Percentiles rank a stretch among this genome's conserved stretches.
Conservation (phyloP, 2,329 filamentous ascomycete species). For the Aspergillus eucalypticola region DNA sequence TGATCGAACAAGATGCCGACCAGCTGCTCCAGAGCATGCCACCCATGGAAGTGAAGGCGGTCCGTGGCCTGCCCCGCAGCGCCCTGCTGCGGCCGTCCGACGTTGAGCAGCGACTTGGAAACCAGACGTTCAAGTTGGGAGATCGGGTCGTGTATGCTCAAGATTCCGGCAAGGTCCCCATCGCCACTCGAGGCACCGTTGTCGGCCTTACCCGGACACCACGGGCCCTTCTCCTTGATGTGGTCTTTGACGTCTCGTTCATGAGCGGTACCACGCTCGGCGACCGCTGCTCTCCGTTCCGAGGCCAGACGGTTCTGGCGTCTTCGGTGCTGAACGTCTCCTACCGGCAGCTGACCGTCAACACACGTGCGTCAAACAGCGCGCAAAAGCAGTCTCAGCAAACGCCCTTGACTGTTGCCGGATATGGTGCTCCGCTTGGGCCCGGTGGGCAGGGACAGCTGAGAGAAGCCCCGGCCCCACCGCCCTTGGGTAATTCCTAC, state of each 20-base stretch:
- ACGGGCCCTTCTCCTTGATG: constrained; percentile 78
- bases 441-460: constrained; percentile 63
- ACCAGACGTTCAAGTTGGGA: constrained; percentile 79
- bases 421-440: constrained; percentile 58
- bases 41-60: constrained; percentile 63
- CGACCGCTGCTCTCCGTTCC: constrained; percentile 87
- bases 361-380: constrained; percentile 42
- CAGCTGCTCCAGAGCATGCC: constrained; percentile 55
- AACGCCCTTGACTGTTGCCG: constrained; percentile 55
- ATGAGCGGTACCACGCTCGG: constrained; percentile 95
- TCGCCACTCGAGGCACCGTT: constrained; percentile 89
- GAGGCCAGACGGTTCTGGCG: constrained; percentile 85
- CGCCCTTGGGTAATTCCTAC: constrained; percentile 60
- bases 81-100: constrained; percentile 91
- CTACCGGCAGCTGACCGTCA: constrained; percentile 74
- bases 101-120: constrained; percentile 86
- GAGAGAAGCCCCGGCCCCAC: constrained; percentile 56
- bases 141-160: constrained; percentile 92
- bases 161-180: constrained; percentile 90
- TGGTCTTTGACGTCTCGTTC: constrained; percentile 91
- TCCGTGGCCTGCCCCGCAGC: constrained; percentile 79
- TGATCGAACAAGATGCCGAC: constrained; percentile 77
- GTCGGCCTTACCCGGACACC: constrained; percentile 88
- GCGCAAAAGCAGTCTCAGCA: constrained; percentile 58
- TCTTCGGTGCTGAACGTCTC: constrained; percentile 88